Evolutionary conservation across 352 stramenopile species (phyloP).

Genomic region (Thalassiosira exigua): DNA sequence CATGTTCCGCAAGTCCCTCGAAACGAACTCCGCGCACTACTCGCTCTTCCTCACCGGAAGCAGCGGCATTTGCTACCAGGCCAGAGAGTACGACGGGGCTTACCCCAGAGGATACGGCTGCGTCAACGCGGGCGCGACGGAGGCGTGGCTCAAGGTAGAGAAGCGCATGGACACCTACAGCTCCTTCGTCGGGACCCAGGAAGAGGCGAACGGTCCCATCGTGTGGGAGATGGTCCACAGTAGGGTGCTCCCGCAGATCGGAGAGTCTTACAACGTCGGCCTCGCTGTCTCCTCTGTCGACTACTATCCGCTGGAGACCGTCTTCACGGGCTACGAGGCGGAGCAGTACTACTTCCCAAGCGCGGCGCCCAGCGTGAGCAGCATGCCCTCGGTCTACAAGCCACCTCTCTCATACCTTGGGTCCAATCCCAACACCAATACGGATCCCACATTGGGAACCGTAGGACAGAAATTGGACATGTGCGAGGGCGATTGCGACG

Average conservation of each 20-base stretch:
- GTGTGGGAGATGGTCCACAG: constrained; percentile 15
- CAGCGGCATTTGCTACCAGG: constrained; percentile 2
- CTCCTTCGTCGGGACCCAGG: constrained; percentile 19
- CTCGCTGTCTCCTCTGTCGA: constrained; percentile 14
- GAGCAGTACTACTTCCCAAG: constrained; percentile 37
- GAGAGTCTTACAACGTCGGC: constrained; percentile 20
- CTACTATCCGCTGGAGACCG: constrained; percentile 17
- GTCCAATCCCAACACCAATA: background rate
- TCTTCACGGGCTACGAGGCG: constrained; percentile 30
- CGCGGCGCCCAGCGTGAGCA: constrained; percentile 22
- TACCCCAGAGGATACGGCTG: constrained; percentile 13
- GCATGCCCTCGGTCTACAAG: background rate
- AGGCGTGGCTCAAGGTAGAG: constrained; percentile 52
- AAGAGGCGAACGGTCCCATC: constrained; percentile 23
- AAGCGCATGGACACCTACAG: constrained; percentile 40
- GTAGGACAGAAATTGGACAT: too few relatives aligned
- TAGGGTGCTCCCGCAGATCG: constrained; percentile 10
- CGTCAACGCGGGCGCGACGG: background rate
- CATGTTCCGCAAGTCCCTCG: constrained; percentile 35
- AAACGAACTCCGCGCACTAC: constrained; percentile 22
- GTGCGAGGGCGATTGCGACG: constrained; percentile 67
- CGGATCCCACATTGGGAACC: background rate
- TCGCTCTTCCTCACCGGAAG: constrained; percentile 17
- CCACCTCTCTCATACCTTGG: background rate
- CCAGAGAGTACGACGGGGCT: background rate